phyloP scores from a whole-genome alignment of 2,329 filamentous ascomycete genomes.

The Teratosphaeria pseudoeucalypti region DNA sequence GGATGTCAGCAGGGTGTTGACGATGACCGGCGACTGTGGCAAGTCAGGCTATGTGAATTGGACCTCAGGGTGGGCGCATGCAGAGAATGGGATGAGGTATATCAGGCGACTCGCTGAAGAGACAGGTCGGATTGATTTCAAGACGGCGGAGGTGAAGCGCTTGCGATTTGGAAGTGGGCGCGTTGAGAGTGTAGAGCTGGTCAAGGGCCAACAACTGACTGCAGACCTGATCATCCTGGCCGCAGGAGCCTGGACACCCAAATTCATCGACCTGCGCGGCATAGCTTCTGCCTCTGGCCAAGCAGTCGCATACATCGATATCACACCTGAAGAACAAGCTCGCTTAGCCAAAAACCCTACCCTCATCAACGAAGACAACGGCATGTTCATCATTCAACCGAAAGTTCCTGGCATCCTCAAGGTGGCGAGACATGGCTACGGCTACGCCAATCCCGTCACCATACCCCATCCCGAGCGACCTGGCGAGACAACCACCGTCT shows the following conservation, averaged over 20 bases:
- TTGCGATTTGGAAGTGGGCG: conserved; percentile 29
- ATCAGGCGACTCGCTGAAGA: conserved; percentile 42
- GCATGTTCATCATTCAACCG: conserved; percentile 67
- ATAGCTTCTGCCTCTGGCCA: conserved; percentile 75
- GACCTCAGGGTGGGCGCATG: conserved; percentile 70
- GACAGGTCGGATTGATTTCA: conserved; percentile 43
- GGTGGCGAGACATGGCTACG: conserved; percentile 40
- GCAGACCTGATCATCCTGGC: conserved; percentile 72
- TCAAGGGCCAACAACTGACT: conserved; percentile 39
- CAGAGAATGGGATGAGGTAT: conserved; percentile 59
- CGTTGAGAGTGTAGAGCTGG: conserved; percentile 51
- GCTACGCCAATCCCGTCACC: conserved; percentile 37
- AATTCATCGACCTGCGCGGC: conserved; percentile 66
- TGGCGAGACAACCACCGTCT: conserved; percentile 29
- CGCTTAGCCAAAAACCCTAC: conserved; percentile 58
- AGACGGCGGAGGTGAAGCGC: conserved; percentile 38
- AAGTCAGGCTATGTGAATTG: conserved; percentile 64
- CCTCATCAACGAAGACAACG: conserved; percentile 58
- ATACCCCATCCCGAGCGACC: conserved; percentile 38
- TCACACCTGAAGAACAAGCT: conserved; percentile 61
- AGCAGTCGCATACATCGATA: conserved; percentile 62
- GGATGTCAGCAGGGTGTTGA: conserved; percentile 30
- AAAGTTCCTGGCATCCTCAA: conserved; percentile 32
- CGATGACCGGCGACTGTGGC: conserved; percentile 39
- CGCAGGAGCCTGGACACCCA: conserved; percentile 76